Evolutionary conservation across 202 grass and related monocot genomes (phyloP).

Genomic region (Digitaria exilis): DNA sequence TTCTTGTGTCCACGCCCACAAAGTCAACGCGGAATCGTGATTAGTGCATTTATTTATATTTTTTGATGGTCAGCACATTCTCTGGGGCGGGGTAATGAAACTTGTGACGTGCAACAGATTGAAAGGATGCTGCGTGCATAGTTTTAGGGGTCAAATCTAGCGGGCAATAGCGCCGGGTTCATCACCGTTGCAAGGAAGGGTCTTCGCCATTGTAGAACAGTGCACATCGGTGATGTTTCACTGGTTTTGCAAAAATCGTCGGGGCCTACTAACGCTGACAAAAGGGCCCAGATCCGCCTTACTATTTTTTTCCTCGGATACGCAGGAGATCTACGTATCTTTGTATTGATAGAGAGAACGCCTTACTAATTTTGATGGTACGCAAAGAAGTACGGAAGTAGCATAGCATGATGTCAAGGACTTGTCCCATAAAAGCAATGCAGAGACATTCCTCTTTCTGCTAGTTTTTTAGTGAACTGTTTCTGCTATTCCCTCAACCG

Average conservation of each 20-base stretch:
- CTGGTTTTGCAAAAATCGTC: no score
- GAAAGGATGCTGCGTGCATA: neutral
- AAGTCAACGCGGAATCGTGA: neutral
- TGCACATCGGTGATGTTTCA: no score
- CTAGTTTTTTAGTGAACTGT: neutral
- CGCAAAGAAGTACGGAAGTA: neutral
- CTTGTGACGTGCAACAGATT: neutral
- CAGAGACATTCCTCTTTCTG: neutral
- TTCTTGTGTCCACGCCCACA: no score
- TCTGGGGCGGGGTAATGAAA: neutral
- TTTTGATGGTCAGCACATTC: neutral
- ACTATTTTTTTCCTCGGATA: no score
- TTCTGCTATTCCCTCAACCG: no score
- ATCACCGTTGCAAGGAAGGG: no score
- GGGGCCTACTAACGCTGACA: no score
- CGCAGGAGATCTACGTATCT: no score
- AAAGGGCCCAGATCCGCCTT: no score
- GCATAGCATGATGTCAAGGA: neutral
- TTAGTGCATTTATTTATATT: neutral
- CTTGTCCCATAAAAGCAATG: constrained; percentile 7
- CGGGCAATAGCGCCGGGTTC: no score
- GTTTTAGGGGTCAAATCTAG: neutral
- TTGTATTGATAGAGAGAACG: no score
- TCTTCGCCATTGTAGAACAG: no score
- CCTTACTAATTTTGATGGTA: neutral